Base-by-base conservation (phyloP, 2,329 filamentous ascomycete genomes). In the Sclerotinia minor region DNA sequence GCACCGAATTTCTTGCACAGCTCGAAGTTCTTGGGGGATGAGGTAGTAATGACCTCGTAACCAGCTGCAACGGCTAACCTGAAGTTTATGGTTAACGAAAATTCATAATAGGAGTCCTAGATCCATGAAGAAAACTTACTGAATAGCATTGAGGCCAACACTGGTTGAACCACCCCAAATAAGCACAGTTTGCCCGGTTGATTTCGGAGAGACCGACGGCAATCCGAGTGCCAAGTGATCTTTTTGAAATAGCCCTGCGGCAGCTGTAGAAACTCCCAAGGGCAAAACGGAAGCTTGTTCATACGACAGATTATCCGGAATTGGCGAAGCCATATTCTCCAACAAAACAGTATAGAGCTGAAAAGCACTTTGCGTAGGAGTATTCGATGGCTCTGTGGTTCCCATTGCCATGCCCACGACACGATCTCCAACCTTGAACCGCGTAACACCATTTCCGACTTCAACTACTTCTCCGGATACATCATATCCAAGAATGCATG, bases 391-490 rank as follows among this genome's bases (percentile, higher is more conserved):
- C 15, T 58, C 41, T 1, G 57, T 54, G 8, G 41, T 24, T 38
- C 65, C 65, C 8, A 58, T 65, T n/a, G 73, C 71, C 11, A 72
- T 67, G 24, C 73, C 75, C 66, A 82, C 75, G 66, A 87, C 83
- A 54, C 80, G 79, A 77, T 87, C 84, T 68, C 85, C 85, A 63
- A 79, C 76, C 74, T 81, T 79, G 78, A 83, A 84, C 47, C 79
- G 78, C 15, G 67, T 68, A 55, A 72, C 68, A 3, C 45, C 59
- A 69, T 80, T 73, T 41, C 85, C 85, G 32, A 86, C 79, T 44
- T 82, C 80, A 49, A 85, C 71, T 55, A 87, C 80, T 67, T 81
- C 82, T 52, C 85, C 85, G 4, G 85, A 81, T 45, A 84, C 83
- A 70, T 88, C 85, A 11, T 82, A 85, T 24, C 79, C 80, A 3